These are phyloP conservation scores for Infundibulicybe gibba DNA, from an alignment of 768 basidiomycete species.

Conservation along the genomic window DNA sequence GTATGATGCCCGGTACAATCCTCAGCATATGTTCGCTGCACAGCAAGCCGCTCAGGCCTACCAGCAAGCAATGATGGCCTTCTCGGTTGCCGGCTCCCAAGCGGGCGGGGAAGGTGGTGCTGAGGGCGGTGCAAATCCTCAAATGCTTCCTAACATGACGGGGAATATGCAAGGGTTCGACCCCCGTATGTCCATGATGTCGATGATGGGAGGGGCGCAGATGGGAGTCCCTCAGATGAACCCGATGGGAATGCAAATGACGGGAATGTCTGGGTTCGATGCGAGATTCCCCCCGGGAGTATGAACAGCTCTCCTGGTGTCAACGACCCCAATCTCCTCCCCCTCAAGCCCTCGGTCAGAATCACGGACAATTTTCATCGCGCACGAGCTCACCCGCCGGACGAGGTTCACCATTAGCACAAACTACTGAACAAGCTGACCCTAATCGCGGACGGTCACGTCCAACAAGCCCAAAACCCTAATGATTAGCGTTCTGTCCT, in stretches of 20 bases:
- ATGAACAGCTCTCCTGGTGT: conserved; percentile 18
- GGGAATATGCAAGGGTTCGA: conserved; percentile 49
- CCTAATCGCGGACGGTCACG: conserved; percentile 22
- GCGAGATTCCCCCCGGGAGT: conserved; percentile 48
- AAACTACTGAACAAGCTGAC: conserved; percentile 16
- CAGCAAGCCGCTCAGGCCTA: conserved; percentile 85
- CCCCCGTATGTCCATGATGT: conserved; percentile 82
- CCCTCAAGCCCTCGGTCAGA: conserved; percentile 27
- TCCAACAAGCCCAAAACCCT: conserved; percentile 32
- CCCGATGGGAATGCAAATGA: conserved; percentile 53
- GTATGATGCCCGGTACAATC: conserved; percentile 61
- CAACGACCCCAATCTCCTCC: conserved; percentile 31
- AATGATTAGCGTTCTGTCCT: background rate
- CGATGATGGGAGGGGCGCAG: conserved; percentile 50
- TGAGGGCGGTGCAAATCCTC: conserved; percentile 28
- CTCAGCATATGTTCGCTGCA: conserved; percentile 83
- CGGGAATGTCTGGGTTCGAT: conserved; percentile 60
- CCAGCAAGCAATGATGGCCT: conserved; percentile 86
- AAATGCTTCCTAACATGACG: conserved; percentile 56
- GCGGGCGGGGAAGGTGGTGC: conserved; percentile 47
- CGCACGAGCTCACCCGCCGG: conserved; percentile 49
- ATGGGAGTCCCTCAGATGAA: conserved; percentile 31
- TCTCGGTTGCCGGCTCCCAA: conserved; percentile 72
- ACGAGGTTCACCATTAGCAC: conserved; percentile 50
- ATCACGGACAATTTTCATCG: conserved; percentile 32